Evolutionary conservation across 176 grass and related monocot species (phyloP).

Genomic region (Calamus simplicifolius): DNA sequence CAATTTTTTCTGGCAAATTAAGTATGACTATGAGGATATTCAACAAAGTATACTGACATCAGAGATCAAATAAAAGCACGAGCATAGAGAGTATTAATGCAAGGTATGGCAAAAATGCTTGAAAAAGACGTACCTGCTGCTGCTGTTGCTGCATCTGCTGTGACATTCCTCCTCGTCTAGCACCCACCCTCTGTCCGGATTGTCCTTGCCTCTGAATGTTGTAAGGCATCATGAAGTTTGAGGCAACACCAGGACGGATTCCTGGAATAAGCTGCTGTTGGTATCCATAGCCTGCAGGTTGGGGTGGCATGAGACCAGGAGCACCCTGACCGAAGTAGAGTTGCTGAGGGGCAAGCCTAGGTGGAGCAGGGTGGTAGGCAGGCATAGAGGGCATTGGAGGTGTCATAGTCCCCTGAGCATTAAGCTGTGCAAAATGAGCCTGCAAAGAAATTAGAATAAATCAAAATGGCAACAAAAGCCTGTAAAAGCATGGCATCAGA

Average conservation of each 20-base stretch:
- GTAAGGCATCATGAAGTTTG: slow-evolving; percentile 12
- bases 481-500: too few species aligned
- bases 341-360: slow-evolving; percentile 1
- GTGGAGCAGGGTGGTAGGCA: neutral
- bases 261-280: slow-evolving; percentile 17
- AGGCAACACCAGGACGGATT: slow-evolving; percentile 1
- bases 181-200: slow-evolving; percentile 9
- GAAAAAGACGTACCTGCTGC: neutral
- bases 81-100: too few species aligned
- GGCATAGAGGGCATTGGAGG: slow-evolving; percentile 3
- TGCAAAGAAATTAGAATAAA: neutral
- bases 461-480: neutral
- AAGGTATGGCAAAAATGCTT: neutral
- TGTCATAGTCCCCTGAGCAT: neutral
- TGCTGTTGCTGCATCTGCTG: slow-evolving; percentile 22
- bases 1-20: too few species aligned
- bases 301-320: slow-evolving; percentile 6
- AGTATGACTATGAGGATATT: too few species aligned
- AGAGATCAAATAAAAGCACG: too few species aligned
- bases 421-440: slow-evolving; percentile 36
- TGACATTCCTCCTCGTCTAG: neutral
- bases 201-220: slow-evolving; percentile 22
- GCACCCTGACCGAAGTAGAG: slow-evolving; percentile 23
- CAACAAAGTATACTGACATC: too few species aligned
- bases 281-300: slow-evolving; percentile 17